Evolutionary conservation across 306 rosid species (phyloP).

Genomic region (Fragaria ananassa): DNA sequence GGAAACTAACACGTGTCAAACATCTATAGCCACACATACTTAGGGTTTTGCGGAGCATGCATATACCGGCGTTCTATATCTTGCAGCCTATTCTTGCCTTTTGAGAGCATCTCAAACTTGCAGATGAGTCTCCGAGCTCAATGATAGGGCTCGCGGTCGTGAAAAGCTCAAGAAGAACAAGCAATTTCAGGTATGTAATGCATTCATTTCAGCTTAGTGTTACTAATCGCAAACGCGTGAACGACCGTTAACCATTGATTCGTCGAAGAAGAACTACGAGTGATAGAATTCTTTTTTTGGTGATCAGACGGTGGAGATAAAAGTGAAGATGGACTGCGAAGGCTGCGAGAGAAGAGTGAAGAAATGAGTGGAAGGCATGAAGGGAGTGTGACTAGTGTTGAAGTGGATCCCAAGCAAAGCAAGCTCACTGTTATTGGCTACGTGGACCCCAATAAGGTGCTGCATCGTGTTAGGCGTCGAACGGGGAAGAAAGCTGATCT

Average conservation of each 20-base stretch:
- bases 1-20: not conserved
- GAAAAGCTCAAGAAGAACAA: slow-evolving; percentile 25
- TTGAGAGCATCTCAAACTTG: not conserved
- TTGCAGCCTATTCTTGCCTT: no score
- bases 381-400: slow-evolving; percentile 44
- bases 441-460: slow-evolving; percentile 36
- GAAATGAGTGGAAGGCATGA: slow-evolving; percentile 47
- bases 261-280: not conserved
- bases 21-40: not conserved
- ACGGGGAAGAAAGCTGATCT: slow-evolving; percentile 51
- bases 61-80: not conserved
- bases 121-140: slow-evolving; percentile 23
- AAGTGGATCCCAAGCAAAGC: slow-evolving; percentile 40
- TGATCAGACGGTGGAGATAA: slow-evolving; percentile 44
- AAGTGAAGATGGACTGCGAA: slow-evolving; percentile 53
- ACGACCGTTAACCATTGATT: not conserved
- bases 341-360: slow-evolving; percentile 46
- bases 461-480: slow-evolving; percentile 40
- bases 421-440: slow-evolving; percentile 48
- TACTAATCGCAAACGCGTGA: not conserved
- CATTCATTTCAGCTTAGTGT: not conserved
- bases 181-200: slow-evolving; percentile 24
- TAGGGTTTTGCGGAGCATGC: not conserved
- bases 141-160: not conserved
- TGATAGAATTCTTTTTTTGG: not conserved